Evolutionary conservation across 2,329 filamentous ascomycete genomes (phyloP), one percentile per base, ranked within the genome.

Genomic region (Ilyonectria robusta): DNA sequence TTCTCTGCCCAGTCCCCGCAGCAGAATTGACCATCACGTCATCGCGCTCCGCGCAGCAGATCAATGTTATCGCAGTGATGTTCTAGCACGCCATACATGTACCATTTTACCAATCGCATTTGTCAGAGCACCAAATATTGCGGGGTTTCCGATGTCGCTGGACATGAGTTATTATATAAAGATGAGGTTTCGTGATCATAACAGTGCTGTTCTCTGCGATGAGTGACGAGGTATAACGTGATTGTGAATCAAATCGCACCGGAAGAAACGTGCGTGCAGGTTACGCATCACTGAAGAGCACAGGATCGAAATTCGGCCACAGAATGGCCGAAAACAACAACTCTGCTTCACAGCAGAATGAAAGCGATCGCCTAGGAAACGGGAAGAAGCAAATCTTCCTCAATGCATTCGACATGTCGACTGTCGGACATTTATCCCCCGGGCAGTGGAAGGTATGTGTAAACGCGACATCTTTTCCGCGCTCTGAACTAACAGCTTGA

Each of bases 401-500:
- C 53, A 91, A 91, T 80, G 89, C 89, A 3, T 91, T 91, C 70
- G 89, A 91, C 66, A 91, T 91, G 88, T 88, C 84, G 2, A 91
- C 89, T 0, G 84, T 91, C 6, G 89, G 89, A 2, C 90, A 92
- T 75, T 75, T 92, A 37, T 89, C 87, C 0, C 89, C 89, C 1
- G 90, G 90, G 1, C 89, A 92, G 79, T 92, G 90, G 90, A 91
- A 90, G 81, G 87, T 87, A 56, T 66, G 78, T 66, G 1, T 9
- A 23, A 53, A 37, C 17, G 1, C 29, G 11, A 6, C 9, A 3
- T 54, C 0, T 3, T n/a, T 51, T 42, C 8, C 4, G 2, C 13
- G 9, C 0, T 21, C 42, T 8, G 15, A 48, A 33, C 1, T 21
- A 4, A 68, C 33, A 4, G 8, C 3, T 3, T 15, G 1, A 71